Base-by-base conservation (phyloP, 2,329 filamentous ascomycete genomes). In the Reticulascus tulasneorum region DNA sequence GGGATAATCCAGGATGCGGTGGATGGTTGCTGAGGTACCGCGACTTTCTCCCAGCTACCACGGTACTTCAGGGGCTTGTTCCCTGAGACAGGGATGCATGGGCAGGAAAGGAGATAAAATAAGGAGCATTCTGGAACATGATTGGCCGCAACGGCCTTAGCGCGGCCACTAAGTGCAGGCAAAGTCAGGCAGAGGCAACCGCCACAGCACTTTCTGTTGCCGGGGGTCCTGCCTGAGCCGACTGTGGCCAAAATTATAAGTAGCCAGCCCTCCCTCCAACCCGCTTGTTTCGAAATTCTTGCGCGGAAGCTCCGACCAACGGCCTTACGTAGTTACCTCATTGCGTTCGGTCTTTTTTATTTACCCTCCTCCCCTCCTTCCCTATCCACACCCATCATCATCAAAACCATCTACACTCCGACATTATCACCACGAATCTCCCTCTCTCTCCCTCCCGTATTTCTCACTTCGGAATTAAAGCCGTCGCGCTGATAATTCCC, bases 271-370 rank as follows among this genome's bases (percentile, higher is more conserved):
- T 69, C 70, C 72, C 73, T 62, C 71, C 73, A 66, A 60, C 65
- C 62, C 65, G 53, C 58, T 56, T 59, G 59, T 66, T 68, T 65
- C 55, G 59, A 63, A 56, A 57, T 55, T 67, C 62, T 65, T 63
- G 70, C 65, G 69, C 63, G 69, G 71, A 75, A 73, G 63, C 67
- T 62, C 67, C 69, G 69, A 75, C 68, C 67, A 61, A 67, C 64
- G 66, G 68, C 69, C 69, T 55, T 70, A 65, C 66, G 67, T 68
- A 70, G 39, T 42, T 24, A 42, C 60, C 60, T 56, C 63, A 58
- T 57, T 58, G 57, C 66, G 64, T 71, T 60, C 54, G 67, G 66
- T 62, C 64, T 56, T 57, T 55, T 54, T 51, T 59, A 59, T 58
- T 55, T 53, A 51, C 56, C 50, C 49, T 53, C 52, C 44, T 46